Conservation (phyloP, 495 filamentous ascomycete genomes). For the Recurvomyces mirabilis region DNA sequence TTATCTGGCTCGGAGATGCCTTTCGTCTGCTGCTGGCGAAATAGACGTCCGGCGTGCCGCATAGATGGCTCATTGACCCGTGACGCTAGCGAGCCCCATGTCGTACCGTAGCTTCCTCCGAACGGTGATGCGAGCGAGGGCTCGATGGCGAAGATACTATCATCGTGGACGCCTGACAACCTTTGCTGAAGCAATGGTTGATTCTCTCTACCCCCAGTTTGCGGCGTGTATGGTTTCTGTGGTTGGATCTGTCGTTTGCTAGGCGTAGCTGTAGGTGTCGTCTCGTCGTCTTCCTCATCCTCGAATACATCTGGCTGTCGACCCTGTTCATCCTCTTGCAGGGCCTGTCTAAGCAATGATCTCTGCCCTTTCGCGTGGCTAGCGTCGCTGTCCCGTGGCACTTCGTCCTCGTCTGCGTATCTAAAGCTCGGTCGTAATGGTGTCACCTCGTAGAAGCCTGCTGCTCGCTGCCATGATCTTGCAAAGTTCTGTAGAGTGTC, state of each 20-base stretch:
- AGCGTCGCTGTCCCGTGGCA: too few relatives aligned
- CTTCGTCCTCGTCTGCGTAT: conserved; percentile 35
- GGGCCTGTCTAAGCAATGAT: conserved; percentile 38
- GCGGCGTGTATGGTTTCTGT: too few relatives aligned
- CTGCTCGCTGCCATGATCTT: conserved; percentile 85
- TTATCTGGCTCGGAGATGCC: conserved; percentile 41
- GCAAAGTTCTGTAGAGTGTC: conserved; percentile 73
- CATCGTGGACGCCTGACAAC: conserved; percentile 18
- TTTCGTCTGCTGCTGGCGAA: conserved; percentile 54
- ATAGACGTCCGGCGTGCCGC: conserved; percentile 58
- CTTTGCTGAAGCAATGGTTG: conserved; percentile 8
- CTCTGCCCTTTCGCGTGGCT: conserved; percentile 30
- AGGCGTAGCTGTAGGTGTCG: conserved; percentile 5
- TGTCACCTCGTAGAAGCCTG: conserved; percentile 74
- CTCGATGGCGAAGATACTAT: conserved; percentile 48
- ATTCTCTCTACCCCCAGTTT: conserved; percentile 6
- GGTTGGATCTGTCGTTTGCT: conserved; percentile 3
- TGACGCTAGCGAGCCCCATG: conserved; percentile 66
- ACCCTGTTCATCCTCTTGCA: conserved; percentile 28
- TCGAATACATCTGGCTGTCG: conserved; percentile 21
- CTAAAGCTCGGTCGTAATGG: conserved; percentile 59
- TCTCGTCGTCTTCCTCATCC: conserved; percentile 23
- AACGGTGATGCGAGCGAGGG: conserved; percentile 54
- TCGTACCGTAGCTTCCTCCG: conserved; percentile 59
- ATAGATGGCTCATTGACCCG: conserved; percentile 57